Conservation (phyloP, 2,329 filamentous ascomycete genomes). For the Huntiella savannae region DNA sequence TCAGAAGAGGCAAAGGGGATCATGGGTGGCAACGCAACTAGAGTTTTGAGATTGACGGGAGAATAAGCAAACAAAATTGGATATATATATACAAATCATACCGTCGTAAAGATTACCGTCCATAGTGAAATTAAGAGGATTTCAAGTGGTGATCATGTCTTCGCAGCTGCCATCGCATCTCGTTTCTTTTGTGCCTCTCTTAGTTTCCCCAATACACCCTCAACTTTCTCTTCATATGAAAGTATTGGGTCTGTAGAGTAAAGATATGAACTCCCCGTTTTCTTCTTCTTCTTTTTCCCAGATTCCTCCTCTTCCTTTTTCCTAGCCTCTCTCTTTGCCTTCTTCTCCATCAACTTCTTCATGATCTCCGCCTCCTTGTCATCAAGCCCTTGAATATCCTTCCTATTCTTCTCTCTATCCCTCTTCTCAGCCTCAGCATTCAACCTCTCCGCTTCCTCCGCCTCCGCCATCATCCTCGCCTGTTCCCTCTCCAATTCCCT, state of each 20-base stretch:
- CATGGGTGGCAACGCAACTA: slow-evolving; percentile 40
- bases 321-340: slow-evolving; percentile 21
- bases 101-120: neutral
- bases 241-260: slow-evolving; percentile 11
- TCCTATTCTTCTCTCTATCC: slow-evolving; percentile 15
- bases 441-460: slow-evolving; percentile 14
- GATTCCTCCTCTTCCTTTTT: slow-evolving; percentile 5
- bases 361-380: slow-evolving; percentile 14
- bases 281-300: slow-evolving; percentile 7
- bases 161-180: slow-evolving; percentile 14
- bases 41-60: slow-evolving; percentile 22
- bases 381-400: slow-evolving; percentile 16
- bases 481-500: slow-evolving; percentile 21
- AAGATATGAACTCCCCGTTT: slow-evolving; percentile 9
- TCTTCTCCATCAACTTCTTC: slow-evolving; percentile 10
- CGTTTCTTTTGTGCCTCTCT: slow-evolving; percentile 20
- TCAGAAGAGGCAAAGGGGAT: slow-evolving; percentile 29
- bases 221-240: slow-evolving; percentile 13
- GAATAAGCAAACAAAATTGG: slow-evolving; percentile 4
- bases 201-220: slow-evolving; percentile 18
- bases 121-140: neutral
- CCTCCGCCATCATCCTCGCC: slow-evolving; percentile 18
- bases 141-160: neutral
- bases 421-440: neutral
- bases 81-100: neutral